Percentiles rank a stretch among this genome's conserved stretches.
These are phyloP conservation scores for Lasiosphaeris hirsuta DNA, from an alignment of 495 filamentous ascomycete genomes.

Conservation along the genomic window DNA sequence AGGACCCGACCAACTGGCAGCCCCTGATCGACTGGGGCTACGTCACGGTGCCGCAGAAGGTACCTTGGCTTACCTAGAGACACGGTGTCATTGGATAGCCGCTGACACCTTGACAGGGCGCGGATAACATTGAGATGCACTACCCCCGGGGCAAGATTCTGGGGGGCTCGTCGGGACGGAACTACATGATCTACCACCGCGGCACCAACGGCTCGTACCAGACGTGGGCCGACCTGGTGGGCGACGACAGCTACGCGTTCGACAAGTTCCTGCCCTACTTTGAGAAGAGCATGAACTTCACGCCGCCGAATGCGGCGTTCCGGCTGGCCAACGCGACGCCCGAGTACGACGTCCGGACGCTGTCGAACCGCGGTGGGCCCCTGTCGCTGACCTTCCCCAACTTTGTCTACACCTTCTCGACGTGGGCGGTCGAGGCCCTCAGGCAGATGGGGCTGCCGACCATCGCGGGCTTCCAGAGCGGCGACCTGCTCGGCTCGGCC, in stretches of 20 bases:
- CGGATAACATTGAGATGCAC: conserved; percentile 27
- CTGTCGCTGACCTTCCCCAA: conserved; percentile 17
- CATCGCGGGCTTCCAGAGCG: conserved; percentile 28
- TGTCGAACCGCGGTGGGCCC: conserved; percentile 14
- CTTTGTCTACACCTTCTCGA: conserved; percentile 23
- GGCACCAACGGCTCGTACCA: conserved; percentile 38
- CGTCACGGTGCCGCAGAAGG: conserved; percentile 36
- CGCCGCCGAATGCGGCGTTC: conserved; percentile 25
- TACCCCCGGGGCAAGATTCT: conserved; percentile 42
- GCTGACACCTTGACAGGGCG: conserved; percentile 10
- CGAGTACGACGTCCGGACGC: conserved; percentile 22
- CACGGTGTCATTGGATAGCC: no score
- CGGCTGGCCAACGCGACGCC: conserved; percentile 20
- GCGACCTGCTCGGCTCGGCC: conserved; percentile 26
- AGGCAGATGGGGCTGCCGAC: conserved; percentile 29
- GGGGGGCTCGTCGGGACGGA: conserved; percentile 46
- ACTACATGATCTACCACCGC: conserved; percentile 51
- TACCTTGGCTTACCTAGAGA: no score
- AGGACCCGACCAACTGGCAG: conserved; percentile 14
- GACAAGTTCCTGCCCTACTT: conserved; percentile 45
- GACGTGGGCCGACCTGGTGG: conserved; percentile 44
- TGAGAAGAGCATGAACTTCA: conserved; percentile 34
- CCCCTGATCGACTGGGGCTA: conserved; percentile 52
- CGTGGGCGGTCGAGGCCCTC: conserved; percentile 35
- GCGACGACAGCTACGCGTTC: conserved; percentile 45